A percentile compares a stretch with the other conserved stretches of the same genome.
Conservation (phyloP, 768 basidiomycete species). For the Lanmaoa rubissima region DNA sequence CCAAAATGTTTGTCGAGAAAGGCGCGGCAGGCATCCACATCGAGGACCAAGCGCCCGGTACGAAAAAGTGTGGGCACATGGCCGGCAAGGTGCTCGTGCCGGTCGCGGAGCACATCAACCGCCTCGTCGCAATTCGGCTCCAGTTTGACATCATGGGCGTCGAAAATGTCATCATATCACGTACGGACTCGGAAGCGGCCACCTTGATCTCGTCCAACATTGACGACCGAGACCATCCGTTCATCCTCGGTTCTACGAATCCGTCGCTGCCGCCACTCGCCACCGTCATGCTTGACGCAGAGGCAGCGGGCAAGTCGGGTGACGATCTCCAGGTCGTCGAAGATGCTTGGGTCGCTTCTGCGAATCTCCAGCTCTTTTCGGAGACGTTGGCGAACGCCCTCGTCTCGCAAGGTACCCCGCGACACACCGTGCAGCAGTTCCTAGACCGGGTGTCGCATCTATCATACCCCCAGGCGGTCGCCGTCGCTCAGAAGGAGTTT, state of each 20-base stretch:
- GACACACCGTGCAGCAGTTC: slow-evolving; percentile 59
- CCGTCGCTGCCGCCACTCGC: slow-evolving; percentile 66
- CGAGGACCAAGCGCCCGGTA: slow-evolving; percentile 96
- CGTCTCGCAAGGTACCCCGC: slow-evolving; percentile 52
- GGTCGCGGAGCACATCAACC: slow-evolving; percentile 96
- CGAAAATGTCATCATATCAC: slow-evolving; percentile 87
- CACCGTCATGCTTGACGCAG: slow-evolving; percentile 79
- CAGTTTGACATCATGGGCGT: slow-evolving; percentile 99
- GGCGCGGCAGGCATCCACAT: slow-evolving; percentile 98
- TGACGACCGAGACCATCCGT: slow-evolving; percentile 95
- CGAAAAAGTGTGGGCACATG: slow-evolving; percentile 96
- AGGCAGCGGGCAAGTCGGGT: slow-evolving; percentile 75
- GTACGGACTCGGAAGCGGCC: slow-evolving; percentile 97
- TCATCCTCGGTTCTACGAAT: slow-evolving; percentile 93
- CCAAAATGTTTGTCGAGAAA: slow-evolving; percentile 98
- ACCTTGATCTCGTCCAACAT: slow-evolving; percentile 97
- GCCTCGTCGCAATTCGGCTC: slow-evolving; percentile 92
- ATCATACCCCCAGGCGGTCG: slow-evolving; percentile 67
- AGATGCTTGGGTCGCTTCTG: slow-evolving; percentile 79
- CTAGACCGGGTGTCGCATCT: slow-evolving; percentile 57
- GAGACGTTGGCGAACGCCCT: slow-evolving; percentile 67
- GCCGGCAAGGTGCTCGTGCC: slow-evolving; percentile 96
- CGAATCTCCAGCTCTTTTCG: slow-evolving; percentile 79
- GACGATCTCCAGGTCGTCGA: slow-evolving; percentile 83
- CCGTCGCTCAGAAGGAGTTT: slow-evolving; percentile 77